phyloP scores from a whole-genome alignment of 306 rosid species.

The Styphnolobium japonicum region DNA sequence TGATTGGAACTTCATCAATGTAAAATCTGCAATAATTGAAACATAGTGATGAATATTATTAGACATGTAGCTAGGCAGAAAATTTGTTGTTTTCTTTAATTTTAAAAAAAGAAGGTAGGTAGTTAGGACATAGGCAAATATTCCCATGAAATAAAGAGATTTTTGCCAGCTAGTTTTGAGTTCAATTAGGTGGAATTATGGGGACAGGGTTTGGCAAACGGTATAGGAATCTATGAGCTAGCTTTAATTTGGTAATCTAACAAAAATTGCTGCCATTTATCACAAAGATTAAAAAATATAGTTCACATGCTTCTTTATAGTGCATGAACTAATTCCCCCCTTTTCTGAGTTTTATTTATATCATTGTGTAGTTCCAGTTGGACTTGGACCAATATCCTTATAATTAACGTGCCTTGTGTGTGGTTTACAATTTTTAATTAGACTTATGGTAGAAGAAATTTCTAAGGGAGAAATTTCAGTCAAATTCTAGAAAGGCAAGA shows the following conservation, averaged over 20 bases:
- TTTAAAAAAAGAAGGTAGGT: neutral
- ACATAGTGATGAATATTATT: neutral
- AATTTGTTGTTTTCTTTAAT: no score
- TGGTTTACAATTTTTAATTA: slow-evolving; percentile 3
- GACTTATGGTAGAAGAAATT: neutral
- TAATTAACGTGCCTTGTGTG: neutral
- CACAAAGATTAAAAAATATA: neutral
- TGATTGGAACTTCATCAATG: slow-evolving; percentile 88
- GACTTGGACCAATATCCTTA: slow-evolving; percentile 1
- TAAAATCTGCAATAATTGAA: slow-evolving; percentile 65
- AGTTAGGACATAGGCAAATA: slow-evolving; percentile 18
- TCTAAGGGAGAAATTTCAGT: neutral
- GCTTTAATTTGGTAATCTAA: slow-evolving; percentile 37
- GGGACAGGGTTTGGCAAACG: slow-evolving; percentile 35
- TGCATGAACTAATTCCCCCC: slow-evolving; percentile 2
- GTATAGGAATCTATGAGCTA: slow-evolving; percentile 40
- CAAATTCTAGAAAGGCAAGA: slow-evolving; percentile 18
- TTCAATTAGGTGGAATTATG: slow-evolving; percentile 36
- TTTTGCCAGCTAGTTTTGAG: slow-evolving; percentile 31
- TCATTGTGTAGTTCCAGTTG: neutral
- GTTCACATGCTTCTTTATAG: slow-evolving; percentile 32
- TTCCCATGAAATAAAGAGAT: slow-evolving; percentile 21
- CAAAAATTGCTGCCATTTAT: slow-evolving; percentile 21
- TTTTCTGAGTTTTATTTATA: neutral
- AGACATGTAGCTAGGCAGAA: neutral